Evolutionary conservation across 495 filamentous ascomycete genomes (phyloP).

Genomic region (Apodospora peruviana): DNA sequence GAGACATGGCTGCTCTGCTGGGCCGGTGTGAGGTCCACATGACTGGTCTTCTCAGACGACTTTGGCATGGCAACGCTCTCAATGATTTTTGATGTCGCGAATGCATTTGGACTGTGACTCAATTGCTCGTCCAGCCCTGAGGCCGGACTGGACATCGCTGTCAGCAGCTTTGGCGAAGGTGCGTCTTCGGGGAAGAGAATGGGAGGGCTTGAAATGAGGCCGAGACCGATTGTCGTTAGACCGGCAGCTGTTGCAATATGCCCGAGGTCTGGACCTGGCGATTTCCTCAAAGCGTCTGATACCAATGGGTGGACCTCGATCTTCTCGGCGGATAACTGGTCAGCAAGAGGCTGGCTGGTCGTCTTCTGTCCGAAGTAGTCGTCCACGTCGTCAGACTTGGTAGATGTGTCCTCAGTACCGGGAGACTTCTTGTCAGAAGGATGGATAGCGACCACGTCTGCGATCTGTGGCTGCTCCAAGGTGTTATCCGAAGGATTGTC

Average conservation of each 20-base stretch:
- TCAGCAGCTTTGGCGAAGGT: constrained; percentile 22
- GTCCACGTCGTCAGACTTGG: no score
- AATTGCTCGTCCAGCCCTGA: neutral
- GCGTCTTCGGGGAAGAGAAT: constrained; percentile 18
- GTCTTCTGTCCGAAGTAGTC: no score
- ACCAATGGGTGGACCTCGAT: constrained; percentile 12
- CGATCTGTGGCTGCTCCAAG: no score
- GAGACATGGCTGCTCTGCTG: constrained; percentile 31
- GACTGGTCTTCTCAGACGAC: constrained; percentile 3
- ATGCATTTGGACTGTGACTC: constrained; percentile 2
- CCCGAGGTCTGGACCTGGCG: neutral
- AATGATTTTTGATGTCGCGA: constrained; percentile 19
- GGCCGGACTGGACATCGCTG: constrained; percentile 12
- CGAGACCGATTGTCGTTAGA: constrained; percentile 14
- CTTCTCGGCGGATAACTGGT: no score
- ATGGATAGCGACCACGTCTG: no score
- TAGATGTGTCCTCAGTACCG: no score
- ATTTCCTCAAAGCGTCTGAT: neutral
- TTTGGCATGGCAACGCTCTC: neutral
- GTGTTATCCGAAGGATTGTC: no score
- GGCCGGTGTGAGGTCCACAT: constrained; percentile 24
- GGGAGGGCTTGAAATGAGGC: constrained; percentile 24
- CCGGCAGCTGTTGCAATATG: neutral
- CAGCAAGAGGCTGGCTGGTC: no score
- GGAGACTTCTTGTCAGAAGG: no score